Evolutionary conservation across 2,329 filamentous ascomycete species (phyloP), one percentile per base, ranked within the genome.

Genomic region (Setomelanomma holmii): DNA sequence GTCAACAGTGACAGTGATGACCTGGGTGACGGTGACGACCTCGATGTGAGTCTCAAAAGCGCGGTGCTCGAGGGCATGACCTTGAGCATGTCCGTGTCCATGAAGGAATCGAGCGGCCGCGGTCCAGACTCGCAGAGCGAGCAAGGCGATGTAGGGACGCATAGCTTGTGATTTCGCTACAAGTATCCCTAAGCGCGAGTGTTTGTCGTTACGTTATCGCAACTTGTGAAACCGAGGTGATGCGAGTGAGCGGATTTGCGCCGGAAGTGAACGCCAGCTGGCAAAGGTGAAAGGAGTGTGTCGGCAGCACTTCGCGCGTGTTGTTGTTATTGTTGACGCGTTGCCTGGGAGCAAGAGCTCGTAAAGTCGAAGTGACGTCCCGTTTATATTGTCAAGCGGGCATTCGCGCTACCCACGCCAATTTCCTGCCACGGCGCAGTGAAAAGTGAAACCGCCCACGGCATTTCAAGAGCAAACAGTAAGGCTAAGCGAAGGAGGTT

Each of bases 1-100:
- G 1, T 22, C 41, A 1, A 51, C 19, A 0, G 56, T 58, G 19
- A 63, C 45, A 2, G 54, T 61, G 4, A 57, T 27, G 0, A 51
- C 60, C 14, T 63, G 38, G 3, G 54, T 63, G 19, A 63, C 45
- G n/a, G 51, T 45, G 2, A 61, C 45, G 0, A 55, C 30, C 14
- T 53, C 16, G 1, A 30, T 39, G 16, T 20, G 10, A n/a, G 51
- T 48, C 14, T 38, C 33, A 11, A 58, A 21, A 2, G 27, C 47
- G 11, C 51, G 51, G 27, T 21, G 36, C 34, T 34, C 23, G 20
- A 50, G 22, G 24, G 24, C 30, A 38, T 43, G 39, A 16, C 10
- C 39, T 14, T 52, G n/a, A 11, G 22, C 11, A 16, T 40, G 24
- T n/a, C 33, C 45, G 43, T 48, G 46, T 3, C 22, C 5, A 27